phyloP scores from a whole-genome alignment of 768 basidiomycete genomes.

The Royoungia palumana region DNA sequence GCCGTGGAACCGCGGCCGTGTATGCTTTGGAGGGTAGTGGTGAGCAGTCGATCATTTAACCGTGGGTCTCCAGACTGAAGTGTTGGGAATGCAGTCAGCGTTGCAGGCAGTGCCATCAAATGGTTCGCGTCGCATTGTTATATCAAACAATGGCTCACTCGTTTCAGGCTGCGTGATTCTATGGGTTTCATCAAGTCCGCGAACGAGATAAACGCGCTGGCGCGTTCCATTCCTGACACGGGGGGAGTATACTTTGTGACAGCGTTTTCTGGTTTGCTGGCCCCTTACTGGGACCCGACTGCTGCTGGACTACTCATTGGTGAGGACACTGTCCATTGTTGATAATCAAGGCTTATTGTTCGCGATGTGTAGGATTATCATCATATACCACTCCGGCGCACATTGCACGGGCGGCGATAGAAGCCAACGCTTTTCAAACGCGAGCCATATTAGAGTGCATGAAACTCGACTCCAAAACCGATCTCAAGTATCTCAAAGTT shows the following conservation, averaged over 20 bases:
- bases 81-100: constrained; percentile 57
- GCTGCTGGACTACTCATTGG: constrained; percentile 87
- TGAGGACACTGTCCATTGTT: constrained; percentile 21
- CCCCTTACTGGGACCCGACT: constrained; percentile 96
- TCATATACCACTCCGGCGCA: constrained; percentile 90
- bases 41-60: constrained; percentile 38
- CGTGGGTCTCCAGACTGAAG: neutral
- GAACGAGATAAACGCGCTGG: constrained; percentile 80
- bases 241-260: constrained; percentile 97
- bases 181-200: constrained; percentile 80
- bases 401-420: constrained; percentile 91
- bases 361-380: constrained; percentile 52
- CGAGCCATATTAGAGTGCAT: constrained; percentile 94
- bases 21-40: constrained; percentile 96
- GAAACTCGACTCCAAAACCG: constrained; percentile 80
- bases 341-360: neutral
- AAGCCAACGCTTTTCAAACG: constrained; percentile 96
- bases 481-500: constrained; percentile 84
- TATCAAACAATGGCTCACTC: neutral
- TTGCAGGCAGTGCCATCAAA: constrained; percentile 93
- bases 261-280: constrained; percentile 92
- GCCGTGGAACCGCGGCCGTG: constrained; percentile 69
- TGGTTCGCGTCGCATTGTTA: constrained; percentile 45
- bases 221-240: constrained; percentile 68
- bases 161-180: constrained; percentile 77